A percentile compares a stretch with the other conserved stretches of the same genome.
These are phyloP conservation scores for Thelonectria blattea DNA, from an alignment of 2,329 filamentous ascomycete genomes.

Conservation along the genomic window DNA sequence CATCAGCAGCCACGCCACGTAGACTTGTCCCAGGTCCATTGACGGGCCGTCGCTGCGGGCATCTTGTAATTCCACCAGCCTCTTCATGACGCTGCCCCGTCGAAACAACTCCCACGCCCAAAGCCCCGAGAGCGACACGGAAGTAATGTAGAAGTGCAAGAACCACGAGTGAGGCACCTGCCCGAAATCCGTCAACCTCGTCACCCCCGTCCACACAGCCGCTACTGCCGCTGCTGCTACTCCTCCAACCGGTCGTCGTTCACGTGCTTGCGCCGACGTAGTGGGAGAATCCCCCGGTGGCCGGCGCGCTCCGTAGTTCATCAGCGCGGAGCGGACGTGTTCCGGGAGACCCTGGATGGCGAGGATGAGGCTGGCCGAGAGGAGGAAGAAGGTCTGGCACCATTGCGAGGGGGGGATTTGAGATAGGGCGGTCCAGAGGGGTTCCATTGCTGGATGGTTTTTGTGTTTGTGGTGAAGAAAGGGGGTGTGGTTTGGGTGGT, in stretches of 20 bases:
- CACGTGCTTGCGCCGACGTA: constrained; percentile 21
- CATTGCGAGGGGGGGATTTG: constrained; percentile 38
- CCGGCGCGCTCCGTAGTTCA: constrained; percentile 58
- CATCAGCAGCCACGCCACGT: constrained; percentile 75
- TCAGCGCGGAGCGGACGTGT: constrained; percentile 51
- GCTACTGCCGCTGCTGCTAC: neutral
- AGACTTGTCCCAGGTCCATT: constrained; percentile 67
- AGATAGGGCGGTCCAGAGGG: constrained; percentile 3
- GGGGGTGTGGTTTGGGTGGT: neutral
- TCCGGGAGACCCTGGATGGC: constrained; percentile 52
- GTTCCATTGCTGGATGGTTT: neutral
- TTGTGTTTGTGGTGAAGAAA: neutral
- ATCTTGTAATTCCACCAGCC: constrained; percentile 50
- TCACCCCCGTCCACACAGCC: constrained; percentile 39
- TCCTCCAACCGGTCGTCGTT: too few species aligned
- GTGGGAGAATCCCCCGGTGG: constrained; percentile 23
- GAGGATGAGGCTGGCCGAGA: constrained; percentile 49
- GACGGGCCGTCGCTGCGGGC: constrained; percentile 24
- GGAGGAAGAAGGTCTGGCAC: constrained; percentile 56
- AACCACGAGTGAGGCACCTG: constrained; percentile 91
- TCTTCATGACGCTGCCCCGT: constrained; percentile 59
- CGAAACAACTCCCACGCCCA: constrained; percentile 72
- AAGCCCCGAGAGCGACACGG: constrained; percentile 71
- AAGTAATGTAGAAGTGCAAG: constrained; percentile 81
- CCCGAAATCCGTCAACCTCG: constrained; percentile 41